Evolutionary conservation across 176 grass and related monocot genomes (phyloP), one percentile per base, ranked within the genome.

Genomic region (Oryza meridionalis): DNA sequence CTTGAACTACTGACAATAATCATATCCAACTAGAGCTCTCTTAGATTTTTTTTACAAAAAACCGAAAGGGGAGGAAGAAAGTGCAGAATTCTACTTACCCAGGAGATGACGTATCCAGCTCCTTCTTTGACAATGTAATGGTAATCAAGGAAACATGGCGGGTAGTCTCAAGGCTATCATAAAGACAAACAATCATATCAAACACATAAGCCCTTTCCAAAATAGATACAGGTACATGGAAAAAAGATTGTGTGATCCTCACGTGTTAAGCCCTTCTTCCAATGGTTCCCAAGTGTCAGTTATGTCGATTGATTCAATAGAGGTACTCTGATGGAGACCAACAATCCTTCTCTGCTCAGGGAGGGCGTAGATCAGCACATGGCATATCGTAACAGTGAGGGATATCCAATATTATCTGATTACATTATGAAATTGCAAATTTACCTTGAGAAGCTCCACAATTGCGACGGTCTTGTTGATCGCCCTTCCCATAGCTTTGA

Each of bases 211-310:
- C 15, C 21, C 35, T 51, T 76, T 1, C 7, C 70, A 73, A 45
- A 25, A 13, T 47, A 12, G 63, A 65, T 26, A 43, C 2, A 9
- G 27, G 26, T 4, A 58, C 13, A 1, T 50, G 70, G 26, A 15
- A 2, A 33, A 83, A 69, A 33, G 4, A 9, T 12, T 65, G 1
- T 10, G 16, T 42, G 25, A n/a, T 72, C 40, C 90, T 77, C 81
- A 94, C 92, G 27, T 82, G 40, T 81, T 81, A 27, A 94, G 86
- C 81, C 92, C 92, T 85, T 94, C 92, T 71, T 94, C 92, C 22
- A 94, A 78, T 1, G 92, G 92, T 27, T 94, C 92, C 92, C 92
- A 94, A n/a, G 89, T 91, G 69, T 94, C 92, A 12, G 84, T 94
- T 63, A 94, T 94, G 35, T 91, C 69, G 16, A 88, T 82, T 46